Base-by-base conservation (phyloP, 2,329 filamentous ascomycete genomes). In the Teratosphaeria epicoccoides region DNA sequence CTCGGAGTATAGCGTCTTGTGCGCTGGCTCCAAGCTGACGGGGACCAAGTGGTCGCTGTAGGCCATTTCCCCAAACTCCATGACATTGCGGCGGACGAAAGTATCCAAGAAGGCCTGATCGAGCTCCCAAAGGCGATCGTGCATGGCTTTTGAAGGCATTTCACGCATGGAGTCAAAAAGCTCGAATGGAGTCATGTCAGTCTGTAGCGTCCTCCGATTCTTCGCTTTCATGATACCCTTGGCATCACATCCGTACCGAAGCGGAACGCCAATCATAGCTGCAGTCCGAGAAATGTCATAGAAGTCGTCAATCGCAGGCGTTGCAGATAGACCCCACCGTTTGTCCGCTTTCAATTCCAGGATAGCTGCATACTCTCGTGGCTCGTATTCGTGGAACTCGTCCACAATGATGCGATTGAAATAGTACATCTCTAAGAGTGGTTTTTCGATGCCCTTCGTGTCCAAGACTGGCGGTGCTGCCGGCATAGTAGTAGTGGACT, bases 291-390 rank as follows among this genome's bases (percentile, higher is more conserved):
- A 79, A 7, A 85, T 70, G 55, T 83, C 78, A 1, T 75, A 72
- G 58, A 82, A 82, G 50, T 79, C 75, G 4, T 72, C 71, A 2
- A 84, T 60, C 0, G 73, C 71, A 1, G 82, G 82, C 1, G 82
- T 85, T 2, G 79, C 82, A 0, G 81, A 85, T 1, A 85, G 67
- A 6, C 82, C 70, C 81, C 82, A 85, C 50, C 74, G 75, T 40
- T 76, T 79, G 43, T 72, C 68, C 10, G 77, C 73, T 24, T 71
- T 61, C 1, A 83, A 59, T 0, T 66, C 68, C 6, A 72, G 66
- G 4, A 81, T 65, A 0, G 71, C 68, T 0, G 70, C 62, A 53
- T 71, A 66, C 48, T 70, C 66, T 47, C 73, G 63, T 14, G 68
- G 61, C 44, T 71, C 69, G 4, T 77, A 67, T 55, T 84, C 82